Base-by-base conservation (phyloP, 805 yeast genomes). In the Sporopachydermia quercuum region DNA sequence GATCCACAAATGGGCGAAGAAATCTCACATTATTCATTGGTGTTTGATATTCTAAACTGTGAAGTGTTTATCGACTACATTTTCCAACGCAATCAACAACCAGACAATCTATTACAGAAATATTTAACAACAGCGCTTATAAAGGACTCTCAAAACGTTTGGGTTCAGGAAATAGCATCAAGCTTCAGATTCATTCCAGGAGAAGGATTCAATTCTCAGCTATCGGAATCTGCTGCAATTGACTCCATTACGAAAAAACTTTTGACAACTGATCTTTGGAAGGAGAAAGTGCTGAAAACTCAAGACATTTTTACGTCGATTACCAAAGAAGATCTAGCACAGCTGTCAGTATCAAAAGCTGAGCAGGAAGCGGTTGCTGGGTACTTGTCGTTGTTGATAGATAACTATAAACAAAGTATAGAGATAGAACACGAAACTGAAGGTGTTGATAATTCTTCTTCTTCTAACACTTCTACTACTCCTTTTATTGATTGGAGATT, bases 401-500 rank as follows among this genome's bases (percentile, higher is more conserved):
- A 23, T n/a, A 23, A 23, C n/a, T n/a, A n/a, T n/a, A n/a, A n/a
- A n/a, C n/a, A n/a, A n/a, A n/a, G n/a, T n/a, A n/a, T n/a, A n/a
- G n/a, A n/a, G n/a, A n/a, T n/a, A n/a, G n/a, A n/a, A n/a, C n/a
- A n/a, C n/a, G n/a, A n/a, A n/a, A n/a, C n/a, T n/a, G n/a, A n/a
- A n/a, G n/a, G n/a, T n/a, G n/a, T n/a, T n/a, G n/a, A n/a, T n/a
- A n/a, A n/a, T n/a, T 5, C 38, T 16, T 16, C 18, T 16, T 19
- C 38, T 36, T 8, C 34, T 18, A 19, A 16, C 18, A 13, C 18
- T 16, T n/a, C 19, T 8, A 5, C 8, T 6, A 8, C 36, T 34
- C 6, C 15, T 14, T 11, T 41, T 4, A 34, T 42, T 17, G 54
- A 50, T 40, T 40, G 38, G 37, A 38, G 53, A 35, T 40, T 44